phyloP scores from a whole-genome alignment of 2,329 filamentous ascomycete species.

The Penicillium sp. region DNA sequence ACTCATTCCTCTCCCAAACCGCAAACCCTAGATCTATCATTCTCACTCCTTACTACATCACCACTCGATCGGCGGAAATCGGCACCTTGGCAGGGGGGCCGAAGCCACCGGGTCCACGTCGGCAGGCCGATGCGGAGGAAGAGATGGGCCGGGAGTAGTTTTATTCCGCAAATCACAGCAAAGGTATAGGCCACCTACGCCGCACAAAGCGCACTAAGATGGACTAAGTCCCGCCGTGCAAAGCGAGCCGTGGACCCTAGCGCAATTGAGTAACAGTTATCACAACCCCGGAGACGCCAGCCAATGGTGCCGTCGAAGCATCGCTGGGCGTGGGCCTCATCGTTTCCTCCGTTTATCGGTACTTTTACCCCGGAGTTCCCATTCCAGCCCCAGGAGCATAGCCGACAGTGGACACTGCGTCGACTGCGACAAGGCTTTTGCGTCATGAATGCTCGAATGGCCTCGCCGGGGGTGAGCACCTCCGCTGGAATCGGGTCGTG shows the following conservation, averaged over 20 bases:
- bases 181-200: conserved; percentile 14
- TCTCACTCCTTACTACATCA: neutral
- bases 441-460: conserved; percentile 5
- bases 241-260: conserved; percentile 4
- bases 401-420: neutral
- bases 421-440: conserved; percentile 5
- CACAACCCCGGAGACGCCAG: conserved; percentile 5
- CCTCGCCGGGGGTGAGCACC: conserved; percentile 5
- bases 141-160: conserved; percentile 14
- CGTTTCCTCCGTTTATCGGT: conserved; percentile 25
- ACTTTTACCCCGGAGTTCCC: conserved; percentile 24
- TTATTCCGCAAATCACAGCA: conserved; percentile 17
- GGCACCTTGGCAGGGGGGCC: conserved; percentile 10
- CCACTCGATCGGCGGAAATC: conserved; percentile 17
- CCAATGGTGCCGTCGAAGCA: conserved; percentile 9
- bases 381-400: conserved; percentile 7
- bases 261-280: conserved; percentile 6
- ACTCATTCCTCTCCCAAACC: neutral
- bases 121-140: conserved; percentile 26
- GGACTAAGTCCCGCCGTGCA: neutral
- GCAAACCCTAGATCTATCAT: neutral
- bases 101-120: conserved; percentile 10
- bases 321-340: neutral
- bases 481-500: conserved; percentile 17
- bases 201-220: neutral